Base-by-base conservation (phyloP, 2,329 filamentous ascomycete genomes). In the Fusarium brevicatenulatum region DNA sequence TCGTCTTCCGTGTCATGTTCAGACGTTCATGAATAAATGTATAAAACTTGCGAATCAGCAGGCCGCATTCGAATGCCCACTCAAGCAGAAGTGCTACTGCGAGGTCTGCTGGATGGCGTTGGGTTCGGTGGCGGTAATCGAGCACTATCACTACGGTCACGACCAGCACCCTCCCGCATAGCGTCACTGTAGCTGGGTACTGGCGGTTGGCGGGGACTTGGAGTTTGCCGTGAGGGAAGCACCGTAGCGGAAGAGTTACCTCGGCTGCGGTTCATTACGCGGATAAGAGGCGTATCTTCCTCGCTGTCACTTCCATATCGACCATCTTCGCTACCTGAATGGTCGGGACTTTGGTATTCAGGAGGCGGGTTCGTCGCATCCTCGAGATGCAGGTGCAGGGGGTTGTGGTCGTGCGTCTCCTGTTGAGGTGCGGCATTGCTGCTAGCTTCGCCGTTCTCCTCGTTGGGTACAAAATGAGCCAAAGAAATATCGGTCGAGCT, bases 401-500 rank as follows among this genome's bases (percentile, higher is more conserved):
- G 81, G 39, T 83, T 83, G 53, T 83, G 79, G 63, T 85, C 78
- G 58, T 80, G 78, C 2, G 67, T 75, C 44, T 79, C 73, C 40
- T 76, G 68, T 12, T 78, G 73, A 60, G 63, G 67, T 55, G 71
- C 65, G 60, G 69, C 46, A 66, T 76, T 75, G 76, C 63, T 68
- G 79, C 83, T 72, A 75, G 78, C 82, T 64, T 95, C 93, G 78
- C 94, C 93, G n/a, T 86, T 89, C 63, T 91, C 88, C 74, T 95
- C 92, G 70, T 84, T 86, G 7, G 88, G 92, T 49, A 93, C 91
- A 59, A 98, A 88, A 78, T 95, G 94, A 34, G 95, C 93, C 53
- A 99, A 89, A 13, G 95, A 98, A 74, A 99, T 99, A 81, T 98
- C 96, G 16, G 96, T 98, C 13, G 96, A 95, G 78, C 94, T 97